Conservation (phyloP, 495 filamentous ascomycete genomes). For the Endocarpon pusillum region DNA sequence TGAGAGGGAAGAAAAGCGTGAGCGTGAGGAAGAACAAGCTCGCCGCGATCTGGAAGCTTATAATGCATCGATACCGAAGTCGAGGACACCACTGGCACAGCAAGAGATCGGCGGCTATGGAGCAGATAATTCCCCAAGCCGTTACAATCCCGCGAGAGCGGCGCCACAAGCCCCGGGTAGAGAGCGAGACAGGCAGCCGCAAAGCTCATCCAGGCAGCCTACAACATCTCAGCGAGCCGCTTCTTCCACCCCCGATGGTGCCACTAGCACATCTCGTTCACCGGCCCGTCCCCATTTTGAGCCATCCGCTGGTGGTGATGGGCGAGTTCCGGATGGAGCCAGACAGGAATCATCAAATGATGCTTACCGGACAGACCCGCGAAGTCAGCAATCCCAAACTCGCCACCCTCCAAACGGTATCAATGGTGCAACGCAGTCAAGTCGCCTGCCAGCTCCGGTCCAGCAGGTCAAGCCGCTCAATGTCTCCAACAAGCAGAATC, state of each 20-base stretch:
- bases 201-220: constrained; percentile 21
- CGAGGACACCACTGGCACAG: constrained; percentile 58
- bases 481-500: constrained; percentile 59
- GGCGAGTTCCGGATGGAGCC: constrained; percentile 9
- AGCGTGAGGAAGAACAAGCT: constrained; percentile 45
- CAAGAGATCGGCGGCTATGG: constrained; percentile 70
- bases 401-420: constrained; percentile 21
- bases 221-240: constrained; percentile 37
- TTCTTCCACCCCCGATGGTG: constrained; percentile 32
- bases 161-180: constrained; percentile 36
- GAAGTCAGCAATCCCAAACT: constrained; percentile 29
- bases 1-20: constrained; percentile 47
- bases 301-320: constrained; percentile 9
- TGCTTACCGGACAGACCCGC: constrained; percentile 19
- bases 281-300: not conserved
- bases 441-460: constrained; percentile 44
- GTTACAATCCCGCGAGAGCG: constrained; percentile 69
- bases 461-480: constrained; percentile 74
- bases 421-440: constrained; percentile 18
- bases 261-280: not conserved
- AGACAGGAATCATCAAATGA: constrained; percentile 6
- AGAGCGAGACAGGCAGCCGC: too few relatives aligned
- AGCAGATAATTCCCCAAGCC: constrained; percentile 25
- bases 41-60: constrained; percentile 66
- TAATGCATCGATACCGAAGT: constrained; percentile 71